A percentile compares a stretch with the other conserved stretches of the same genome.
phyloP scores from a whole-genome alignment of 345 rosid species.

The Noccaea caerulescens region DNA sequence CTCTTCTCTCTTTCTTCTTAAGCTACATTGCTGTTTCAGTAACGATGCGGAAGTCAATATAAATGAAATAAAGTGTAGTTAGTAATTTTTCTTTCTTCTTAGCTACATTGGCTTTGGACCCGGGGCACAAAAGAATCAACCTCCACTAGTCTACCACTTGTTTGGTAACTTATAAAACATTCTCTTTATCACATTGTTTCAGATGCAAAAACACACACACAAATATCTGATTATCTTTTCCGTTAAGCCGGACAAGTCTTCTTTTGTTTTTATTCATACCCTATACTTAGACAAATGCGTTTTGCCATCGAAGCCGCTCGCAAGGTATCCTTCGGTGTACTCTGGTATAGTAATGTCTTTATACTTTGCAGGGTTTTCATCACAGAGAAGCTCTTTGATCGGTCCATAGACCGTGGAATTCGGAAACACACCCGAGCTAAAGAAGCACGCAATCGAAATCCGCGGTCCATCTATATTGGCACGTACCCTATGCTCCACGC shows the following conservation, averaged over 20 bases:
- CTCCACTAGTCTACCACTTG: no score
- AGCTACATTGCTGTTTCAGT: conserved; percentile 7
- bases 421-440: conserved; percentile 19
- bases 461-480: conserved; percentile 24
- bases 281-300: conserved; percentile 5
- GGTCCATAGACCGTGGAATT: conserved; percentile 34
- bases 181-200: background rate
- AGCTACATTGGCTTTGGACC: no score
- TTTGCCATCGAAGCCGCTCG: background rate
- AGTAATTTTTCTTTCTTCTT: no score
- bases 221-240: background rate
- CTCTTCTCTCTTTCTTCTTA: background rate
- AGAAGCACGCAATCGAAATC: conserved; percentile 37
- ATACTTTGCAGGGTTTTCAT: conserved; percentile 31
- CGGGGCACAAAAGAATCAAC: no score
- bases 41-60: background rate
- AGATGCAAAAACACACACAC: background rate
- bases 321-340: conserved; percentile 26
- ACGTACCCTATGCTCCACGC: conserved; percentile 39
- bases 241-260: background rate
- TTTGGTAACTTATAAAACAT: background rate
- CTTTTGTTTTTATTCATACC: background rate
- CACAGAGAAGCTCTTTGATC: conserved; percentile 31
- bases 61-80: background rate
- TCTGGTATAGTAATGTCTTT: conserved; percentile 33